Evolutionary conservation across 139 green algal species (phyloP).

Genomic region (Nannochloris sp.): DNA sequence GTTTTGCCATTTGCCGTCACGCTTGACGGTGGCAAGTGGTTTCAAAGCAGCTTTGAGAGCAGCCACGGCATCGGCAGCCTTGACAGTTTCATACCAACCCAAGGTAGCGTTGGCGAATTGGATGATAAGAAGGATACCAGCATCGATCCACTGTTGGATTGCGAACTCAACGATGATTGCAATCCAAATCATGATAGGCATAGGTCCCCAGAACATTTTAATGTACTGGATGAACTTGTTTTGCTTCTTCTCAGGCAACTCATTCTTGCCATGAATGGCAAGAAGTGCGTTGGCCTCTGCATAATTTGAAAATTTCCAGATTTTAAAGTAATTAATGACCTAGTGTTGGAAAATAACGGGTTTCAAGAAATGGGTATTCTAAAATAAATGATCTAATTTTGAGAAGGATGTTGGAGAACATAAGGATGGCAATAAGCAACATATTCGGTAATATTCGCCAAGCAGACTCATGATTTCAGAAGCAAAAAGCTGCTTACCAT

Average conservation of each 20-base stretch:
- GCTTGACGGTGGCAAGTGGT: slow-evolving; percentile 65
- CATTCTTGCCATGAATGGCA: slow-evolving; percentile 53
- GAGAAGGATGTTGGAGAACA: not conserved
- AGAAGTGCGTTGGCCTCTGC: slow-evolving; percentile 62
- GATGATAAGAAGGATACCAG: slow-evolving; percentile 68
- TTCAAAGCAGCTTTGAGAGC: slow-evolving; percentile 79
- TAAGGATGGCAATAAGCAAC: not conserved
- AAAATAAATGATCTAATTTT: not conserved
- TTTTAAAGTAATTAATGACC: not conserved
- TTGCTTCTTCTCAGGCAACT: slow-evolving; percentile 67
- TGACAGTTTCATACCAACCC: slow-evolving; percentile 71
- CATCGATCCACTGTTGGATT: slow-evolving; percentile 60
- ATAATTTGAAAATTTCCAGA: not conserved
- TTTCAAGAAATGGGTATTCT: not conserved
- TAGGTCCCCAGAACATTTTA: slow-evolving; percentile 53
- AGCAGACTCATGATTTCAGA: not conserved
- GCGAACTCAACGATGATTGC: slow-evolving; percentile 68
- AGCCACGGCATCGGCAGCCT: slow-evolving; percentile 74
- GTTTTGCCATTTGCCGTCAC: slow-evolving; percentile 59
- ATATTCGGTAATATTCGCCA: not conserved
- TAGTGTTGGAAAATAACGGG: not conserved
- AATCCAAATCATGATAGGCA: slow-evolving; percentile 91
- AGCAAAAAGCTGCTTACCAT: not conserved
- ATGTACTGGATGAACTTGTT: slow-evolving; percentile 54
- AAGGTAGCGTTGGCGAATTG: slow-evolving; percentile 79